Evolutionary conservation across 2,329 filamentous ascomycete genomes (phyloP).

Genomic region (Trichoderma citrinoviride): DNA sequence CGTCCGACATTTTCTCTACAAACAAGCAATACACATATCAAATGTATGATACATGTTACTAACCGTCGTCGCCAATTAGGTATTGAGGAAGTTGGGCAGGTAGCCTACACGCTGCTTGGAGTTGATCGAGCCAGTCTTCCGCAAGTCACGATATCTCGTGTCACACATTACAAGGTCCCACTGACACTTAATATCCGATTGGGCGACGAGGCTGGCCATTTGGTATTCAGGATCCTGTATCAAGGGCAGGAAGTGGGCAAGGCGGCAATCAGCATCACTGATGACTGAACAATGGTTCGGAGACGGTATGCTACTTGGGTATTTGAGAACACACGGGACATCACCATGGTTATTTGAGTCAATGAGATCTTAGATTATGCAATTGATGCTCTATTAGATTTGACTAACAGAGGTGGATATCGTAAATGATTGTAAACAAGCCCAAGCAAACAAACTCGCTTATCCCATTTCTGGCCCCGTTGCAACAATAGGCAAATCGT

Average conservation of each 20-base stretch:
- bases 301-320: neutral
- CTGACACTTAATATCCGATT: constrained; percentile 9
- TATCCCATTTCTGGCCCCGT: neutral
- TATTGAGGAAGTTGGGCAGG: neutral
- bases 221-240: neutral
- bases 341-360: too few relatives aligned
- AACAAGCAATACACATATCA: too few relatives aligned
- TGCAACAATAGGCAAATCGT: neutral
- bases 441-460: neutral
- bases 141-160: neutral
- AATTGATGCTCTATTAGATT: neutral
- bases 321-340: too few relatives aligned
- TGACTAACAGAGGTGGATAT: neutral
- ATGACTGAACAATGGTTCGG: neutral
- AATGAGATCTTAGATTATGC: neutral
- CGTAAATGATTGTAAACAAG: too few relatives aligned
- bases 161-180: neutral
- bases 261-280: neutral
- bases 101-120: neutral
- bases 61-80: neutral
- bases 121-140: neutral
- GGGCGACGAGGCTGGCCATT: neutral
- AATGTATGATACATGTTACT: too few relatives aligned
- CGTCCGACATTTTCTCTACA: neutral
- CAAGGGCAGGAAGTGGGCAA: neutral